phyloP scores from a whole-genome alignment of 768 basidiomycete genomes.

The Russula foetens region DNA sequence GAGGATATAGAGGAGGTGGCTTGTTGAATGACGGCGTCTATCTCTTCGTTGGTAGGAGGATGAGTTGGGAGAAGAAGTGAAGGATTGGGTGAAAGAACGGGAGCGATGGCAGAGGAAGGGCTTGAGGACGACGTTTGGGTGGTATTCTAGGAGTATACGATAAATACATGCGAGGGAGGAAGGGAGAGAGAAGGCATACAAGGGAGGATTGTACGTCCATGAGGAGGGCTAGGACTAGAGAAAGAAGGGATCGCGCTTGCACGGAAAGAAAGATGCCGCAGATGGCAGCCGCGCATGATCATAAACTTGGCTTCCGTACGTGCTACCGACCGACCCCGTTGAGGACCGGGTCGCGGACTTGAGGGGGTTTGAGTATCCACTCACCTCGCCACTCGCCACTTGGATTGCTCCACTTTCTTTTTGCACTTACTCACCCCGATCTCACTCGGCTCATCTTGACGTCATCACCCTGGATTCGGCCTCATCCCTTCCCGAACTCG shows the following conservation, averaged over 20 bases:
- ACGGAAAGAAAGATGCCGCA: conserved; percentile 13
- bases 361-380: conserved; percentile 10
- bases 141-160: conserved; percentile 1
- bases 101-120: conserved; percentile 3
- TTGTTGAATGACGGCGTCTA: conserved; percentile 86
- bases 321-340: conserved; percentile 2
- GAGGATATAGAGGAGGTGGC: conserved; percentile 64
- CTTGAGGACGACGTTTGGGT: background rate
- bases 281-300: conserved; percentile 14
- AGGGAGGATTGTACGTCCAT: conserved; percentile 13
- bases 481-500: background rate
- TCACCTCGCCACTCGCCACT: conserved; percentile 9
- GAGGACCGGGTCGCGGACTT: conserved; percentile 2
- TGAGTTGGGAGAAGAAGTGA: conserved; percentile 7
- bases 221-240: conserved; percentile 4
- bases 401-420: conserved; percentile 10
- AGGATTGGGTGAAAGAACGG: background rate
- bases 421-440: conserved; percentile 11
- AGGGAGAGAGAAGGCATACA: background rate
- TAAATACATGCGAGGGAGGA: conserved; percentile 1
- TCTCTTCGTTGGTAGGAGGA: conserved; percentile 67
- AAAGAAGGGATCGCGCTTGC: conserved; percentile 2
- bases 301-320: background rate
- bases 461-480: conserved; percentile 18
- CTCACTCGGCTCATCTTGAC: conserved; percentile 12